A percentile compares a stretch with the other conserved stretches of the same genome.
phyloP scores from a whole-genome alignment of 495 filamentous ascomycete genomes.

The Penicillium paxilli region DNA sequence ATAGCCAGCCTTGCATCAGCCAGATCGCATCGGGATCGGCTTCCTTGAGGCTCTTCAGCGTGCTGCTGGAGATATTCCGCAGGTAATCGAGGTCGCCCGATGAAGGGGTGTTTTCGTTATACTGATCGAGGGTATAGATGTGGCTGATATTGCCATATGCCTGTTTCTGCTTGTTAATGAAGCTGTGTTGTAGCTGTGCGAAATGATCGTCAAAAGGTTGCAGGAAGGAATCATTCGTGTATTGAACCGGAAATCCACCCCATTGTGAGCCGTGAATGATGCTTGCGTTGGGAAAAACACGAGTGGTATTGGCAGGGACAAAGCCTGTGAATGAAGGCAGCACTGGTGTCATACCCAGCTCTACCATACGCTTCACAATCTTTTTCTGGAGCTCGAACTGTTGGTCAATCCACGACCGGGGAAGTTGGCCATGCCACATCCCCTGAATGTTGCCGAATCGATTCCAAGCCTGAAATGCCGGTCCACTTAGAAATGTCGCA shows the following conservation, averaged over 20 bases:
- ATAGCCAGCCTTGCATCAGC: conserved; percentile 59
- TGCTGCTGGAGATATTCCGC: conserved; percentile 46
- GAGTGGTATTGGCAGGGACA: conserved; percentile 41
- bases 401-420: conserved; percentile 43
- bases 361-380: conserved; percentile 50
- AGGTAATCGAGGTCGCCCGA: conserved; percentile 49
- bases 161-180: conserved; percentile 47
- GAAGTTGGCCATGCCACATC: conserved; percentile 46
- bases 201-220: conserved; percentile 50
- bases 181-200: conserved; percentile 42
- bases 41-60: conserved; percentile 45
- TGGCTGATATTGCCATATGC: conserved; percentile 51
- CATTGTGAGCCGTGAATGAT: conserved; percentile 49
- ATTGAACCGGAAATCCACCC: conserved; percentile 39
- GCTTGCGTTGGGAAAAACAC: conserved; percentile 41
- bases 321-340: conserved; percentile 51
- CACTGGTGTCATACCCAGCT: conserved; percentile 56
- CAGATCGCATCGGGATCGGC: conserved; percentile 51
- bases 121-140: conserved; percentile 56
- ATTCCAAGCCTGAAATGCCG: conserved; percentile 58
- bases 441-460: conserved; percentile 58
- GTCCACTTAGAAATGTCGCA: conserved; percentile 45
- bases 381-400: conserved; percentile 50
- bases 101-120: conserved; percentile 52
- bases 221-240: conserved; percentile 52